Percentiles rank a stretch among this genome's conserved stretches.
These are phyloP conservation scores for Macroventuria anomochaeta DNA, from an alignment of 2,329 filamentous ascomycete genomes.

Conservation along the genomic window DNA sequence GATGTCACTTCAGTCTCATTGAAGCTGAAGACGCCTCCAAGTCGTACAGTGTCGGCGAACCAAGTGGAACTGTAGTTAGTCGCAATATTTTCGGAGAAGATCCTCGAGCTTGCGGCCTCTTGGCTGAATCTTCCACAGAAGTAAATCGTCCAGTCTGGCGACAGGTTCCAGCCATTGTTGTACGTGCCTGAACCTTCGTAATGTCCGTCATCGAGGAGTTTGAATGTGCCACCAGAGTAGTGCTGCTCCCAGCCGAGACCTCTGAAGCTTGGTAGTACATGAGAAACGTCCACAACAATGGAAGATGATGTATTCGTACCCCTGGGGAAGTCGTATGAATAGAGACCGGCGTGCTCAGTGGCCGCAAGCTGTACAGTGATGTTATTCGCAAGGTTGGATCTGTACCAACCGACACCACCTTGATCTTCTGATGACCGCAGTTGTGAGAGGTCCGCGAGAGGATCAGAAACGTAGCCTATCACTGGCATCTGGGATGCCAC, in stretches of 20 bases:
- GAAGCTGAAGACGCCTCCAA: slow-evolving; percentile 63
- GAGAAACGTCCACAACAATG: slow-evolving; percentile 69
- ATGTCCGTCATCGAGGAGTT: slow-evolving; percentile 57
- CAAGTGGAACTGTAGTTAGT: slow-evolving; percentile 29
- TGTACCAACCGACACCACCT: slow-evolving; percentile 68
- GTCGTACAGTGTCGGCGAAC: slow-evolving; percentile 33
- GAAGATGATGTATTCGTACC: slow-evolving; percentile 41
- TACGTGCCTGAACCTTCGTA: slow-evolving; percentile 69
- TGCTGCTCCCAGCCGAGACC: slow-evolving; percentile 67
- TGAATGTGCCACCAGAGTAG: slow-evolving; percentile 67
- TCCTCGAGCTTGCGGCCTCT: slow-evolving; percentile 34
- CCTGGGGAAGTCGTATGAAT: slow-evolving; percentile 64
- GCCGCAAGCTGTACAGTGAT: slow-evolving; percentile 66
- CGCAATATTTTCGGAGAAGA: slow-evolving; percentile 40
- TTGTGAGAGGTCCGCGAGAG: slow-evolving; percentile 63
- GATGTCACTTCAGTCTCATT: slow-evolving; percentile 57
- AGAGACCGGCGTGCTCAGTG: slow-evolving; percentile 63
- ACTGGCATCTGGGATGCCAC: slow-evolving; percentile 47
- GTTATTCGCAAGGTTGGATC: slow-evolving; percentile 60
- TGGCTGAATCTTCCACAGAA: slow-evolving; percentile 68
- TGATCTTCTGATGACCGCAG: slow-evolving; percentile 59
- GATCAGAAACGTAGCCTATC: slow-evolving; percentile 51
- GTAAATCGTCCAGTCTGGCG: slow-evolving; percentile 67
- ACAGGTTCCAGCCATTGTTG: slow-evolving; percentile 70
- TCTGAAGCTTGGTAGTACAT: slow-evolving; percentile 66